A percentile compares a stretch with the other conserved stretches of the same genome.
Evolutionary conservation across 1,139 yeast genomes (phyloP).

Genomic region (Debaryomyces singareniensis): DNA sequence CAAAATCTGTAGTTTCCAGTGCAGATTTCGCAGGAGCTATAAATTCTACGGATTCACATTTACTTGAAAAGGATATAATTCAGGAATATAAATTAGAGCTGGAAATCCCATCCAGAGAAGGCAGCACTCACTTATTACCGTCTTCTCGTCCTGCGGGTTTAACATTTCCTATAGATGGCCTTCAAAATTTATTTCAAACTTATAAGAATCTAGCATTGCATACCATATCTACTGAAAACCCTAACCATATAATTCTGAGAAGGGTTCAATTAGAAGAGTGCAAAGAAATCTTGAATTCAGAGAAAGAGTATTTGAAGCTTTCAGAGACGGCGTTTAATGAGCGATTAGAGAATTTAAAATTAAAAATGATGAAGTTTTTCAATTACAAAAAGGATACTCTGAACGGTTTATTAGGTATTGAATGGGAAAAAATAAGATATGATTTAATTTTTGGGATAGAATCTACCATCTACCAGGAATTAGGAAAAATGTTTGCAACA

Average conservation of each 20-base stretch:
- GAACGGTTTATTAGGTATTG: slow-evolving; percentile 35
- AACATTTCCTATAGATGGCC: slow-evolving; percentile 17
- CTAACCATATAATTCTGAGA: slow-evolving; percentile 11
- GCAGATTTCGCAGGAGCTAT: slow-evolving; percentile 3
- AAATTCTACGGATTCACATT: slow-evolving; percentile 1
- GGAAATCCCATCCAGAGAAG: not conserved
- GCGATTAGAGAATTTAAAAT: slow-evolving; percentile 21
- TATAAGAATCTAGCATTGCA: slow-evolving; percentile 6
- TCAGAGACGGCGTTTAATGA: slow-evolving; percentile 24
- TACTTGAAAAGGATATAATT: not conserved
- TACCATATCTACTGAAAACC: not conserved
- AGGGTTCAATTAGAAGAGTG: slow-evolving; percentile 19
- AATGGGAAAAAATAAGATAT: slow-evolving; percentile 41
- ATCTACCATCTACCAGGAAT: slow-evolving; percentile 24
- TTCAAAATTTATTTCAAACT: slow-evolving; percentile 9
- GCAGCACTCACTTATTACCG: not conserved
- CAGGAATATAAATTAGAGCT: not conserved
- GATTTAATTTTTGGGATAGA: slow-evolving; percentile 37
- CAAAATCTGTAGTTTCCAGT: slow-evolving; percentile 12
- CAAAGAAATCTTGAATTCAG: slow-evolving; percentile 24
- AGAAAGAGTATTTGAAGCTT: slow-evolving; percentile 23
- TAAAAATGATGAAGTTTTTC: slow-evolving; percentile 33
- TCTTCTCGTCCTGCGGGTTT: not conserved
- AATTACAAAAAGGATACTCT: slow-evolving; percentile 34
- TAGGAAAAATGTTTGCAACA: slow-evolving; percentile 17